Evolutionary conservation across 2,329 filamentous ascomycete genomes (phyloP), one percentile per base, ranked within the genome.

Genomic region (Epichloe amarillans): DNA sequence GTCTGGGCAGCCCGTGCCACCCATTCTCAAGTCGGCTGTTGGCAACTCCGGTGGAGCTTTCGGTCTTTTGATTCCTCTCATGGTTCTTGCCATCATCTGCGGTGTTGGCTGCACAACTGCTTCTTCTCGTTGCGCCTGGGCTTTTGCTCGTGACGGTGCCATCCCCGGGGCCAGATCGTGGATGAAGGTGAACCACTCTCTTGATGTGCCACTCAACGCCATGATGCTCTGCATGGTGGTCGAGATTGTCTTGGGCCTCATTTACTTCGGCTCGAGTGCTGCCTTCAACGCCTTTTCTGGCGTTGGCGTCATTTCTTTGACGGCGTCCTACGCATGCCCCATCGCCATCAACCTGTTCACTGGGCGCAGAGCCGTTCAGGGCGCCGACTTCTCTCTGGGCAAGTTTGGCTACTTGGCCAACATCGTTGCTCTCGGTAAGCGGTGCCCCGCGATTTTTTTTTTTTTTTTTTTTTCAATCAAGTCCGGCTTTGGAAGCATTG

Each of bases 221-320:
- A 85, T 86, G 82, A 81, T 86, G 77, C 74, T 86, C 50, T 79
- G 75, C 60, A 84, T 83, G 77, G 73, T 66, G 3, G 69, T 86
- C 30, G 75, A 86, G 65, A 73, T 85, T 51, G 47, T 77, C 14
- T 75, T 87, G 5, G 82, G 79, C 35, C 61, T 82, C 58, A 79
- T 87, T 63, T 84, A 85, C 69, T 84, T 87, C 55, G 83, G 83
- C 45, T 84, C 80, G 2, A 67, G 73, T 0, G 77, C 80, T 11
- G 83, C 82, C n/a, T 86, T 85, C 71, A 84, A 82, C 61, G 83
- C 83, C 51, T 86, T 86, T 64, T 82, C 79, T 0, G 80, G 81
- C 53, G 79, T 84, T 17, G 82, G 81, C 58, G 82, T 86, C 64
- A 86, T 86, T 60, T 82, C 75, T 60, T 69, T 83, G 61, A 87